phyloP scores from a whole-genome alignment of 1,139 yeast species.

The Suhomyces yuchorum region DNA sequence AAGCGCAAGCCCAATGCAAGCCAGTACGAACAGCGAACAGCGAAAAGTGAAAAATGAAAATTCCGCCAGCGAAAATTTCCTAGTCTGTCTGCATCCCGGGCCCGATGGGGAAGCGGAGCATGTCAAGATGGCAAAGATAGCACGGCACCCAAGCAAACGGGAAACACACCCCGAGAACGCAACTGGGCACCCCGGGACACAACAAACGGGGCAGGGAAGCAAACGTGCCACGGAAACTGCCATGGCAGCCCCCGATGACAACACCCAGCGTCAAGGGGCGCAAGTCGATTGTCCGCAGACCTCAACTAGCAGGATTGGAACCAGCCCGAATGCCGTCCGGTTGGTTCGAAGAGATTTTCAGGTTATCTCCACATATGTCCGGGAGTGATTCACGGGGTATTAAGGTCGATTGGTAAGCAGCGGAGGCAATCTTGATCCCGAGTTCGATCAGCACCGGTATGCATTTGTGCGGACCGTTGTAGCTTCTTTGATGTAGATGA shows the following conservation, averaged over 20 bases:
- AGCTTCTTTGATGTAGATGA: neutral
- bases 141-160: too few species aligned
- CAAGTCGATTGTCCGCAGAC: neutral
- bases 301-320: neutral
- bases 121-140: neutral
- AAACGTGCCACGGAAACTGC: too few species aligned
- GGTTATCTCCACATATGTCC: neutral
- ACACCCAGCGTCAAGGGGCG: neutral
- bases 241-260: neutral
- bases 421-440: too few species aligned
- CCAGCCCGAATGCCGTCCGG: neutral
- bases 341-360: neutral
- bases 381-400: neutral
- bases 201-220: too few species aligned
- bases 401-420: too few species aligned
- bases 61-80: neutral
- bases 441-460: neutral
- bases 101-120: neutral
- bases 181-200: too few species aligned
- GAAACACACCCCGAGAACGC: too few species aligned
- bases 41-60: too few species aligned
- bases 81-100: neutral
- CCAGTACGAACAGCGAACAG: too few species aligned
- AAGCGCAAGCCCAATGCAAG: too few species aligned
- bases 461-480: neutral